Conservation (phyloP, 129 eudicot genomes). For the Arctium lappa region DNA sequence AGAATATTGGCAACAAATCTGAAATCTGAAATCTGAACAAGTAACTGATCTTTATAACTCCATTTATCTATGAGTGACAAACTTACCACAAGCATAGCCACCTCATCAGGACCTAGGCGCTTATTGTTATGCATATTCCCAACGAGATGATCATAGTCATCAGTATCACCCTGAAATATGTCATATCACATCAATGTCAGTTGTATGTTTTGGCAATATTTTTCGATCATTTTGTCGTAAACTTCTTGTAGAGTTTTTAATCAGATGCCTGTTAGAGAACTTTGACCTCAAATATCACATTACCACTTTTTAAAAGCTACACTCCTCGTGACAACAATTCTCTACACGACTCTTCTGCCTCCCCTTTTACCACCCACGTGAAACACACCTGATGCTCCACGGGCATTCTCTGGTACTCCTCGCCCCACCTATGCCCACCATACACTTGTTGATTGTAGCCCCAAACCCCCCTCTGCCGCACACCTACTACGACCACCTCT, state of each 20-base stretch:
- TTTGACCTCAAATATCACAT: background rate
- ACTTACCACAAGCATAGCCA: constrained; percentile 85
- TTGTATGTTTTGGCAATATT: background rate
- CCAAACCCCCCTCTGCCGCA: too few species aligned
- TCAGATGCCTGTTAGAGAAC: background rate
- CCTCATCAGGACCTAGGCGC: constrained; percentile 61
- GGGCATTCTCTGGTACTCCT: too few species aligned
- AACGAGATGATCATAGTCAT: constrained; percentile 53
- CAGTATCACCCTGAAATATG: constrained; percentile 54
- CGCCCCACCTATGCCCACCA: too few species aligned
- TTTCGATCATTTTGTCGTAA: background rate
- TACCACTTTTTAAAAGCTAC: background rate
- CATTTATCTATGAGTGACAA: background rate
- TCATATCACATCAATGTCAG: constrained; percentile 9
- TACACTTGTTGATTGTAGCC: too few species aligned
- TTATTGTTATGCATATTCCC: constrained; percentile 52
- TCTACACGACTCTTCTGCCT: too few species aligned
- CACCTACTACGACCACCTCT: too few species aligned
- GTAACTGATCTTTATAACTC: background rate
- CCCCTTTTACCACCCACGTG: too few species aligned
- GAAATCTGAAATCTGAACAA: background rate
- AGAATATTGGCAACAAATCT: background rate
- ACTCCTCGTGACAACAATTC: too few species aligned
- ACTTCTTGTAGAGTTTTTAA: background rate
- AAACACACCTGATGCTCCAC: too few species aligned